A percentile compares a stretch with the other conserved stretches of the same genome.
Conservation (phyloP, 306 rosid genomes). For the Vigna hirtella region DNA sequence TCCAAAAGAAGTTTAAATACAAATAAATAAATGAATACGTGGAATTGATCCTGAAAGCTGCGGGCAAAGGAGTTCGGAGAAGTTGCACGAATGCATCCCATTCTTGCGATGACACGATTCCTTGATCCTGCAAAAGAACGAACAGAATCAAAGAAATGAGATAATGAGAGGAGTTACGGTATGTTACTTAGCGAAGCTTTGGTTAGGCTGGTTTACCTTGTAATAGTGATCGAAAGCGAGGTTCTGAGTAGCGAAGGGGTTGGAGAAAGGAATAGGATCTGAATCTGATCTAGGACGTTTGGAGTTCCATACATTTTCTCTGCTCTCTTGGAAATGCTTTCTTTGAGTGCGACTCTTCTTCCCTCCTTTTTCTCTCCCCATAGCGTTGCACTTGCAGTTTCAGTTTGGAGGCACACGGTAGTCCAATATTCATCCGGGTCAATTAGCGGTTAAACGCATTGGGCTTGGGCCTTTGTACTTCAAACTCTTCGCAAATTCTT, state of each 20-base stretch:
- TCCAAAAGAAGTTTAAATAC: background rate
- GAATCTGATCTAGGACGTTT: constrained; percentile 65
- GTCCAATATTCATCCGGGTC: background rate
- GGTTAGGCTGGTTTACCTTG: constrained; percentile 49
- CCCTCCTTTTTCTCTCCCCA: constrained; percentile 51
- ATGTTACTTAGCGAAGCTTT: background rate
- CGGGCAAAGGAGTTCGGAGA: constrained; percentile 84
- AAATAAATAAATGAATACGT: constrained; percentile 47
- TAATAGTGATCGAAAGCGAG: constrained; percentile 73
- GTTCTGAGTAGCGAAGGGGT: constrained; percentile 68
- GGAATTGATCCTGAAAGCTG: constrained; percentile 85
- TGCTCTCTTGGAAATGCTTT: constrained; percentile 70
- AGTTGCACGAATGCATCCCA: constrained; percentile 73
- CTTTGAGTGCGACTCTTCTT: constrained; percentile 73
- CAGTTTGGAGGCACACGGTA: background rate
- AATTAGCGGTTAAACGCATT: background rate
- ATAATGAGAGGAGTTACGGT: background rate
- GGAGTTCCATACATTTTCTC: constrained; percentile 82
- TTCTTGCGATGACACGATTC: constrained; percentile 64
- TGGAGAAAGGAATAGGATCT: constrained; percentile 45
- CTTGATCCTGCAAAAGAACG: constrained; percentile 59
- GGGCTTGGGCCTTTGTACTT: background rate
- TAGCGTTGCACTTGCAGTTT: background rate
- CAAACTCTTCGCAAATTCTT: background rate
- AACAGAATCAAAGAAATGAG: background rate